A percentile compares a stretch with the other conserved stretches of the same genome.
These are phyloP conservation scores for Leucosporidium yakuticum DNA, from an alignment of 768 basidiomycete genomes.

Conservation along the genomic window DNA sequence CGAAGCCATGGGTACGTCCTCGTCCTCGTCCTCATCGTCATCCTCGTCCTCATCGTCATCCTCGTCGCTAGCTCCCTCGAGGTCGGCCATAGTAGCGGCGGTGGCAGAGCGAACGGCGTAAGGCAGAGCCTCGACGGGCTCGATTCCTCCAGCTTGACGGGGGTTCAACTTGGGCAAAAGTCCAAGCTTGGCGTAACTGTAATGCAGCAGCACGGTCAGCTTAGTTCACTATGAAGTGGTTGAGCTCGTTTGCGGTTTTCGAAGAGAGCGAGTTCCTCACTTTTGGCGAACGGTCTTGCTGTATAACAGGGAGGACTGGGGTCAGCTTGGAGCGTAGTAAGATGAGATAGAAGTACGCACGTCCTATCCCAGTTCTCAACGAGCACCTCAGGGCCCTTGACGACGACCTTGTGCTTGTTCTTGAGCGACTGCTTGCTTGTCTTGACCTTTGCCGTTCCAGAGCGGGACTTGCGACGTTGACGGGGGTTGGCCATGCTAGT, in stretches of 20 bases:
- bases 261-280: constrained; percentile 5
- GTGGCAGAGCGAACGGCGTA: constrained; percentile 16
- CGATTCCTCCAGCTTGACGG: constrained; percentile 32
- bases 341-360: constrained; percentile 4
- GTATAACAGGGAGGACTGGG: background rate
- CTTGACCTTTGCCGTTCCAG: constrained; percentile 59
- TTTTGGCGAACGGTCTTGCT: constrained; percentile 35
- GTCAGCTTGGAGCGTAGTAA: background rate
- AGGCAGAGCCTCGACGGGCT: constrained; percentile 13
- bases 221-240: background rate
- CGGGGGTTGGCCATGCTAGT: constrained; percentile 82
- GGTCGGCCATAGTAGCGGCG: constrained; percentile 19
- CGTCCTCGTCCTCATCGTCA: constrained; percentile 6
- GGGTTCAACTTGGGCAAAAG: constrained; percentile 22
- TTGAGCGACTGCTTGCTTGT: constrained; percentile 65
- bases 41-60: constrained; percentile 8
- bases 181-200: constrained; percentile 30
- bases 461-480: constrained; percentile 78
- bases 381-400: constrained; percentile 29
- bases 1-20: background rate
- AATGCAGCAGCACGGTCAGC: background rate
- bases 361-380: constrained; percentile 28
- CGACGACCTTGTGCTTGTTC: constrained; percentile 36
- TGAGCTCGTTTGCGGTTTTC: background rate
- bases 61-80: constrained; percentile 6